Evolutionary conservation across 2,329 filamentous ascomycete species (phyloP), one percentile per base, ranked within the genome.

Genomic region (Lojkania enalia): DNA sequence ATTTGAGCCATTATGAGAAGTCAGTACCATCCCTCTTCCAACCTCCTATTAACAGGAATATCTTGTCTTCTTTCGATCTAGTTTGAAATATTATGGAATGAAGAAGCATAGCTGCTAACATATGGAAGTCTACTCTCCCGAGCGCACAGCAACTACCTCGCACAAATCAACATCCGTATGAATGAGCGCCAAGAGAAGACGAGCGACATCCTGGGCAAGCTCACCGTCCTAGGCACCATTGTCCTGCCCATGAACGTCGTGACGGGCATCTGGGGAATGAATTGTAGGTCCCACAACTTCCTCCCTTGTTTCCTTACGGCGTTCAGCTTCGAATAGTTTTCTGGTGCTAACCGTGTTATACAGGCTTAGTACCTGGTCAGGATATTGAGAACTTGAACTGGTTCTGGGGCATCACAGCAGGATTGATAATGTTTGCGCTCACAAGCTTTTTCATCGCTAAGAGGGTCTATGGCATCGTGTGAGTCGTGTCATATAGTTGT

Each of bases 191-290:
- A 95, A 67, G 92, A 99, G 70, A 86, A 95, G 73, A 99, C 94
- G 1, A 90, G 90, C 30, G 92, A 99, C 66, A 90, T 96, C 1
- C 81, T 99, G 11, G 91, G 91, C 52, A 96, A 94, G 70, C 80
- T 99, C 48, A 97, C 94, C 0, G 94, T 99, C 1, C 78, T 99
- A 1, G 94, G 94, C 54, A 99, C 94, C 4, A 97, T 99, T 57
- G 92, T 99, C 2, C 76, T 99, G 44, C 94, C 94, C 9, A 96
- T 99, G 91, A 99, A 99, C 68, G 95, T 99, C 66, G 92, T 99
- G 61, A 97, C 94, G 2, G 94, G 94, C 57, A 84, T 97, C 61
- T 99, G 92, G 91, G 94, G 92, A 39, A 97, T 97, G 92, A 99
- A 99, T 43, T 69, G 61, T 47, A 57, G 58, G 57, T 27, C 5